phyloP scores from a whole-genome alignment of 1,139 yeast genomes.

The Suhomyces atakaporum region DNA sequence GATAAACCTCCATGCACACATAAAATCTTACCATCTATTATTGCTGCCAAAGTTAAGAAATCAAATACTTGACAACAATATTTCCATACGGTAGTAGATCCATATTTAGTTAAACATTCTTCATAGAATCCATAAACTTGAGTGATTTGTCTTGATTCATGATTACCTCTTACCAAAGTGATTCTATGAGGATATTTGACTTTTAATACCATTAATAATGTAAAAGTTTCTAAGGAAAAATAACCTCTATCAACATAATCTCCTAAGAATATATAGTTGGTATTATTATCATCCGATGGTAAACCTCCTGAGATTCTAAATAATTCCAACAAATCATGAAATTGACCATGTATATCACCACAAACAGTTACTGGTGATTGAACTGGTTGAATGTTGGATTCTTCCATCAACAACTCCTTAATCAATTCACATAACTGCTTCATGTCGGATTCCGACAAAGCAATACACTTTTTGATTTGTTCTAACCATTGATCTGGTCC shows the following conservation, averaged over 20 bases:
- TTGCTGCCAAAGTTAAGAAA: conserved; percentile 88
- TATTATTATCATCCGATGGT: conserved; percentile 51
- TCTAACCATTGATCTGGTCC: conserved; percentile 98
- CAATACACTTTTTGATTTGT: conserved; percentile 85
- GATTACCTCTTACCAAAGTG: conserved; percentile 90
- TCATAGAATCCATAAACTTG: conserved; percentile 93
- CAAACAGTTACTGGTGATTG: conserved; percentile 95
- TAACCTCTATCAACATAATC: conserved; percentile 98
- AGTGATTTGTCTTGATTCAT: conserved; percentile 91
- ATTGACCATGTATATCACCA: conserved; percentile 98
- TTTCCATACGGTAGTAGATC: conserved; percentile 97
- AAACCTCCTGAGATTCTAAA: conserved; percentile 94
- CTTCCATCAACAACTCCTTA: conserved; percentile 33
- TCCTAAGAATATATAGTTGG: conserved; percentile 82
- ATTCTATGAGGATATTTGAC: conserved; percentile 84
- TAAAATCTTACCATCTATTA: conserved; percentile 87
- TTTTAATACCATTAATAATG: conserved; percentile 85
- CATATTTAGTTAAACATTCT: conserved; percentile 89
- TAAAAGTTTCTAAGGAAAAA: conserved; percentile 88
- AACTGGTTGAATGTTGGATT: conserved; percentile 86
- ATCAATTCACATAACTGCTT: conserved; percentile 91
- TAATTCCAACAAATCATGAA: conserved; percentile 88
- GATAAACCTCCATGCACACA: conserved; percentile 97
- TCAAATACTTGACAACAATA: conserved; percentile 97
- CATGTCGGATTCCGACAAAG: conserved; percentile 91